Evolutionary conservation across 2,329 filamentous ascomycete genomes (phyloP), one percentile per base, ranked within the genome.

Genomic region (Penicillium sp.): DNA sequence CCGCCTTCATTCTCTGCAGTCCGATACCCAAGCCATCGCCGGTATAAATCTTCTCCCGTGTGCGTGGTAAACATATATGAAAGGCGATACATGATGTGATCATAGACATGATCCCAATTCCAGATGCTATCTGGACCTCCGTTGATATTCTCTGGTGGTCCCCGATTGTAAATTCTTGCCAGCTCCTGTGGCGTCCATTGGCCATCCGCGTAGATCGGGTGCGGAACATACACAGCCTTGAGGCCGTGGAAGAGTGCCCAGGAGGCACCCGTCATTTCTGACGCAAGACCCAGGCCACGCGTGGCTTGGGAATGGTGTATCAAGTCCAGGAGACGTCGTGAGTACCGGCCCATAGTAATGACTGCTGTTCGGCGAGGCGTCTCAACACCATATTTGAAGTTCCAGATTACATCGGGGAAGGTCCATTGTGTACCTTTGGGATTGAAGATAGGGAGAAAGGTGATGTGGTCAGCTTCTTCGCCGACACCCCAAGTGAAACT

Each of bases 201-300:
- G 4, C 82, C 80, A 65, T 85, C 83, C 31, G 84, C 79, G 67
- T 81, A 84, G 14, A 85, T 81, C 0, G 83, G 82, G 48, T 85
- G 82, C 0, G 83, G 83, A 2, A 80, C 81, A 65, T 88, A 91
- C 0, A 91, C 87, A 23, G 88, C 90, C 75, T 93, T 93, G 67
- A 91, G 80, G 1, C 90, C 89, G 67, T 91, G 89, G 64, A 92
- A 89, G 5, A 93, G 78, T 0, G 89, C 88, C 69, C 86, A 83
- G 1, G 83, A 84, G 0, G 88, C 83, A 1, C 89, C 89, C 75
- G 88, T 92, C 90, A 93, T 93, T 73, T 93, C 90, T 26, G 84
- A 85, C 71, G 59, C 67, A 90, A 92, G 88, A 88, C 92, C 72
- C 80, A 87, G 72, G 87, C 89, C 61, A 85, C 86, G 65, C 84